phyloP scores from a whole-genome alignment of 805 yeast species.

The Candida palmyrensis region DNA sequence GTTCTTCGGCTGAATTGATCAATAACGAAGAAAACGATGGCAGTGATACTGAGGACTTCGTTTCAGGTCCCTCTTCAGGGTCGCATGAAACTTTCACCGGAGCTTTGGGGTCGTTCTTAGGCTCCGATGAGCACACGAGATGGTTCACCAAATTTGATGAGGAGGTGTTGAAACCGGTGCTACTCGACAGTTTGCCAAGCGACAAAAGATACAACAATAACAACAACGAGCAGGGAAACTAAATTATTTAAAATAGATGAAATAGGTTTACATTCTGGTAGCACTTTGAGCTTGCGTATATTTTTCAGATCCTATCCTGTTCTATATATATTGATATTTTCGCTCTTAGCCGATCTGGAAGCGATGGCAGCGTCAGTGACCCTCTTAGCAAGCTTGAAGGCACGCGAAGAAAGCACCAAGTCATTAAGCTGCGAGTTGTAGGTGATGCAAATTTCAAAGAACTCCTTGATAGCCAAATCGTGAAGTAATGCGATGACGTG shows the following conservation, averaged over 20 bases:
- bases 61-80: not conserved
- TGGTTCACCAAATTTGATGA: constrained; percentile 96
- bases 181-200: constrained; percentile 56
- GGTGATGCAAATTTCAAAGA: constrained; percentile 58
- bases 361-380: constrained; percentile 62
- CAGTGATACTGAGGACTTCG: constrained; percentile 34
- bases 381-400: constrained; percentile 66
- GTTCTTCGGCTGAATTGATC: constrained; percentile 15
- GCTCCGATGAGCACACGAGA: constrained; percentile 68
- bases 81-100: constrained; percentile 15
- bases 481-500: constrained; percentile 53
- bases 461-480: constrained; percentile 59
- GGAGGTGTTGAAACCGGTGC: constrained; percentile 86
- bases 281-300: not conserved
- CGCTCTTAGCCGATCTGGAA: constrained; percentile 20
- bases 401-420: constrained; percentile 55
- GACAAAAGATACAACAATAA: constrained; percentile 4
- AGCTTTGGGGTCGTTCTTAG: constrained; percentile 35
- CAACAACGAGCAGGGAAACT: constrained; percentile 1
- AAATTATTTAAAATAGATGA: not conserved
- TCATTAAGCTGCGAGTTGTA: constrained; percentile 63
- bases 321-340: not conserved
- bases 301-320: not conserved
- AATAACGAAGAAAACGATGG: constrained; percentile 17
- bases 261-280: not conserved